A percentile compares a stretch with the other conserved stretches of the same genome.
These are phyloP conservation scores for Adansonia madagascariensis DNA, from an alignment of 441 rosid genomes.

Conservation along the genomic window DNA sequence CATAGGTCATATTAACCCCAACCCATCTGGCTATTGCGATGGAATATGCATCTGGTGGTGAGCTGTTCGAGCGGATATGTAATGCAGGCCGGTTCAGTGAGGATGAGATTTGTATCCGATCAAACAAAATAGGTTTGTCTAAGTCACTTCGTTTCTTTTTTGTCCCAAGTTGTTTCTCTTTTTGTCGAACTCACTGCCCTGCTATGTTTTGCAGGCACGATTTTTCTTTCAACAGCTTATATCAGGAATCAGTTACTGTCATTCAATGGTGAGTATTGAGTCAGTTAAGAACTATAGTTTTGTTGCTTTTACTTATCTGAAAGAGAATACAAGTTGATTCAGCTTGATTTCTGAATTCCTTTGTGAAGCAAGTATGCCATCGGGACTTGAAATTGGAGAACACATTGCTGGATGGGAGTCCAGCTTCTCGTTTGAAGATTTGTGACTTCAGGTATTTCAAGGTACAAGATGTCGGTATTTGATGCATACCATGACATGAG, in stretches of 20 bases:
- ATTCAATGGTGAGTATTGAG: conserved; percentile 68
- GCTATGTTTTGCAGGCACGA: conserved; percentile 63
- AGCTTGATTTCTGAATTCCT: conserved; percentile 25
- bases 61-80: conserved; percentile 92
- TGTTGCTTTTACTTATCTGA: conserved; percentile 24
- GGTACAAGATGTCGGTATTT: conserved; percentile 44
- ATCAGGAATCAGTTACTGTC: conserved; percentile 97
- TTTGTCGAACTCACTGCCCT: background rate
- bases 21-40: conserved; percentile 96
- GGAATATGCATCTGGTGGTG: conserved; percentile 99
- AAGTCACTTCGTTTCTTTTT: background rate
- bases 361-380: conserved; percentile 87
- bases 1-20: conserved; percentile 83
- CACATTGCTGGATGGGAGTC: conserved; percentile 93
- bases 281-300: conserved; percentile 3
- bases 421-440: conserved; percentile 91
- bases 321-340: conserved; percentile 15
- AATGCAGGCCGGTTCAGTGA: conserved; percentile 98
- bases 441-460: conserved; percentile 99
- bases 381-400: conserved; percentile 93
- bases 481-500: background rate
- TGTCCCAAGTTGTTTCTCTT: background rate
- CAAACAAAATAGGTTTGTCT: background rate
- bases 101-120: conserved; percentile 67
- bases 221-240: conserved; percentile 98